Base-by-base conservation (phyloP, 192 early-diverging fungal species). In the Piromyces sp. region DNA sequence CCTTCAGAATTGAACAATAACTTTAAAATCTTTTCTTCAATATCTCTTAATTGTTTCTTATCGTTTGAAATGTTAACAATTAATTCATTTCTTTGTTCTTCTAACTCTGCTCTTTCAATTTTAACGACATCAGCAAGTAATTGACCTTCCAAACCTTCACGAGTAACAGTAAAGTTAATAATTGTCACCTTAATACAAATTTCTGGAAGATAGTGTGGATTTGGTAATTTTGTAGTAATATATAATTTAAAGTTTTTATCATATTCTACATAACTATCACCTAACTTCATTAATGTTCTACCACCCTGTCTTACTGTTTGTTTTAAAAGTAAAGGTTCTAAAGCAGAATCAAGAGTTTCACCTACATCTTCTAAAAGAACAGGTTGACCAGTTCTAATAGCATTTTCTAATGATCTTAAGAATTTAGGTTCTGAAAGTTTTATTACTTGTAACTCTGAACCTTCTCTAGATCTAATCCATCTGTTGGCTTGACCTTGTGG, bases 111-210 rank as follows among this genome's bases (percentile, higher is more conserved):
- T 40, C 87, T 78, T 80, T 91, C 90, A 29, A 90, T 84, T 40
- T 88, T 88, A 11, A 89, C 90, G 26, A 91, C 90, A 83, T 91
- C 90, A 29, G 89, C 89, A 29, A 91, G 80, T 14, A 91, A 84
- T 81, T 91, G 90, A 5, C 89, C 89, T 81, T 91, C 90, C 28
- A 91, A 83, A 68, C 90, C 90, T 28, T 84, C 79, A 68, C 88
- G 87, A 2, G 90, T 91, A 68, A 91, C 90, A n/a, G 90, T 91
- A 80, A 91, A 91, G 86, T 91, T 91, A 81, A 91, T 91, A 82
- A 91, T 89, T 5, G 90, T 91, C 29, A 90, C 89, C 82, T 91
- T 90, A 84, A 91, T 91, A 82, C 90, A 91, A 7, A 91, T 88
- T 81, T 91, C 90, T 4, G 90, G 90, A 4, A 91, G 81, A 82